Evolutionary conservation across 202 grass and related monocot species (phyloP), one percentile per base, ranked within the genome.

Genomic region (Schoenoplectus triqueter): DNA sequence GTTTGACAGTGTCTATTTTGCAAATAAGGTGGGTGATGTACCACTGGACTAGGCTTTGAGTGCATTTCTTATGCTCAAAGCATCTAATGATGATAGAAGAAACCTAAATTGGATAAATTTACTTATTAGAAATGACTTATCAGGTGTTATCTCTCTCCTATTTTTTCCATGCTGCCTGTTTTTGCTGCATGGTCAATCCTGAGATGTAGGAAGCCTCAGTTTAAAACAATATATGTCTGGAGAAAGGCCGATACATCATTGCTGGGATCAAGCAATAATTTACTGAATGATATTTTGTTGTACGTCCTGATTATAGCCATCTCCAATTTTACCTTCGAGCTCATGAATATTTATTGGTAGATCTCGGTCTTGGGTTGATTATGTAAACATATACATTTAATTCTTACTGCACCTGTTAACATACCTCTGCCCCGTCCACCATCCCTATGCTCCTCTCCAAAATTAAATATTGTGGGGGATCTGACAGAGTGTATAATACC

Each of bases 1-100:
- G 45, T 89, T 78, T 85, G 66, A 85, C 91, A 98, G 92, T 83
- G 88, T 98, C 87, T 80, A 87, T 59, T 94, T 95, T 87, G 84
- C 85, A 74, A 98, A 95, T 83, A 87, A 92, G 84, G 89, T 95
- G 48, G 80, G 64, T 0, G 78, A 87, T 76, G 55, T 92, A 20
- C 91, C 91, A 47, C 83, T 98, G 49, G 95, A 95, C 84, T 95
- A 89, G 95, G 95, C 95, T 85, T 88, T 93, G 83, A 92, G 95
- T 64, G 88, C 91, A 81, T 98, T 98, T 80, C 57, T 98, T 63
- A 64, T 89, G 83, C 89, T 92, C 31, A 87, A 86, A 64, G 52
- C 86, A 9, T 77, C 65, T 87, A 90, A 83, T 64, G 22, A 22
- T 70, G 87, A 81, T 84, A 87, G 83, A 66, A 75, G 88, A 86